Evolutionary conservation across 1,139 yeast species (phyloP).

Genomic region (Zygosaccharomyces pseudobailii): DNA sequence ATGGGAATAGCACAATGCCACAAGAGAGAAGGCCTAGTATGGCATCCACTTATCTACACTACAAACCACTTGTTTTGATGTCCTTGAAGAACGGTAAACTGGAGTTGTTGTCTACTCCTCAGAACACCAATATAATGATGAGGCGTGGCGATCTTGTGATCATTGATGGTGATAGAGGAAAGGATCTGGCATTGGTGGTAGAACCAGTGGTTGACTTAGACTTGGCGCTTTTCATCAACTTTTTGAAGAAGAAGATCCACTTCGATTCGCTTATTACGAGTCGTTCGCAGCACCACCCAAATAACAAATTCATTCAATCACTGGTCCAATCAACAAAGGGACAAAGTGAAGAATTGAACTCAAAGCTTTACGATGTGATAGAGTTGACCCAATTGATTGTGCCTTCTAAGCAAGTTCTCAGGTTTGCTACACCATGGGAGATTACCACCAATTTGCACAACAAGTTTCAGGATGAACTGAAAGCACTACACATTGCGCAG

Average conservation of each 20-base stretch:
- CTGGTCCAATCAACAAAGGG: slow-evolving; percentile 25
- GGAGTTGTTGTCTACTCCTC: slow-evolving; percentile 73
- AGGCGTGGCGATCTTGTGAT: slow-evolving; percentile 75
- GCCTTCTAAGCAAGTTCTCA: slow-evolving; percentile 65
- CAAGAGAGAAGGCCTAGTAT: slow-evolving; percentile 11
- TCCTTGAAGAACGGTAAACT: slow-evolving; percentile 83
- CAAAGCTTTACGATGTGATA: slow-evolving; percentile 34
- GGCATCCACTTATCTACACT: slow-evolving; percentile 27
- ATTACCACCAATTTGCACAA: slow-evolving; percentile 34
- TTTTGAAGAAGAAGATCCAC: slow-evolving; percentile 57
- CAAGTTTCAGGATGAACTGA: slow-evolving; percentile 40
- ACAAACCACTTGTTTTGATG: slow-evolving; percentile 55
- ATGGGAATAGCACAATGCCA: slow-evolving; percentile 2
- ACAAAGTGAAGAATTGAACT: slow-evolving; percentile 23
- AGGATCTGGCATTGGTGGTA: slow-evolving; percentile 79
- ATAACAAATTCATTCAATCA: slow-evolving; percentile 26
- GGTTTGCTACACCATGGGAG: slow-evolving; percentile 42
- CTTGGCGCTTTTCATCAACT: slow-evolving; percentile 77
- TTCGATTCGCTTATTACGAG: slow-evolving; percentile 34
- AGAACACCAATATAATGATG: slow-evolving; percentile 49
- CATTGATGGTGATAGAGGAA: slow-evolving; percentile 96
- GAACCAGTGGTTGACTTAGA: slow-evolving; percentile 63
- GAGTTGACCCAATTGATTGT: slow-evolving; percentile 35
- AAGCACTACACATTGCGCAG: slow-evolving; percentile 42
- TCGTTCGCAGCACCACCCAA: slow-evolving; percentile 30